These are phyloP conservation scores for Pouteria glomerata DNA, from an alignment of 148 eudicot genomes.

Conservation along the genomic window DNA sequence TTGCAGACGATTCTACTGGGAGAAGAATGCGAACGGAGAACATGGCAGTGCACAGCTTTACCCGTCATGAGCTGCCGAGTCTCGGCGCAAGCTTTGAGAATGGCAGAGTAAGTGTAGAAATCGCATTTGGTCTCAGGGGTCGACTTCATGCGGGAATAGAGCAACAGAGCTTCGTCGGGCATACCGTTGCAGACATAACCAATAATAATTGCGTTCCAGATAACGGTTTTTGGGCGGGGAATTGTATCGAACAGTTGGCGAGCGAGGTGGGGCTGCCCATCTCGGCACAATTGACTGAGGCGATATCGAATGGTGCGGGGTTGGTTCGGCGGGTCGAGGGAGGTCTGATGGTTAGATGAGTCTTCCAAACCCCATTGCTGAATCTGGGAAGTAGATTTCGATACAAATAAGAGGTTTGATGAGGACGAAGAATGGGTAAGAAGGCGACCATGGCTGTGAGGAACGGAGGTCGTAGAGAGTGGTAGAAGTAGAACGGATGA, in stretches of 20 bases:
- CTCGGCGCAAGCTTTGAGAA: slow-evolving; percentile 84
- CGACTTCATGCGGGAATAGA: slow-evolving; percentile 55
- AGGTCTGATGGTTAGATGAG: slow-evolving; percentile 8
- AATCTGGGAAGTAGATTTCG: slow-evolving; percentile 4
- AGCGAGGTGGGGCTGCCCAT: slow-evolving; percentile 62
- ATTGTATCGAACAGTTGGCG: slow-evolving; percentile 80
- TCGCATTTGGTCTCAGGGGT: slow-evolving; percentile 26
- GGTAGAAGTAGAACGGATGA: slow-evolving; percentile 27
- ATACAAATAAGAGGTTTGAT: background rate
- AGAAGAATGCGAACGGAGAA: slow-evolving; percentile 42
- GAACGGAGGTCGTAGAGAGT: slow-evolving; percentile 7
- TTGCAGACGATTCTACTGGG: slow-evolving; percentile 78
- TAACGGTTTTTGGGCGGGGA: slow-evolving; percentile 71
- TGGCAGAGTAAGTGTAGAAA: slow-evolving; percentile 75
- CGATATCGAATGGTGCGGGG: slow-evolving; percentile 63
- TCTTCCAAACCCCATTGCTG: background rate
- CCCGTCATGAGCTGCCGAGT: slow-evolving; percentile 46
- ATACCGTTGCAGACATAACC: slow-evolving; percentile 76
- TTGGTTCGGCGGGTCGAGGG: slow-evolving; percentile 24
- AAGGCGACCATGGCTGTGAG: slow-evolving; percentile 13
- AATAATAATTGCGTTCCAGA: slow-evolving; percentile 88
- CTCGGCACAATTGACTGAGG: slow-evolving; percentile 54
- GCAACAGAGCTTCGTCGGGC: slow-evolving; percentile 51
- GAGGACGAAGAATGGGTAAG: background rate
- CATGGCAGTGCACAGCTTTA: slow-evolving; percentile 79